These are phyloP conservation scores for Melastoma candidum DNA, from an alignment of 441 rosid species.

Conservation along the genomic window DNA sequence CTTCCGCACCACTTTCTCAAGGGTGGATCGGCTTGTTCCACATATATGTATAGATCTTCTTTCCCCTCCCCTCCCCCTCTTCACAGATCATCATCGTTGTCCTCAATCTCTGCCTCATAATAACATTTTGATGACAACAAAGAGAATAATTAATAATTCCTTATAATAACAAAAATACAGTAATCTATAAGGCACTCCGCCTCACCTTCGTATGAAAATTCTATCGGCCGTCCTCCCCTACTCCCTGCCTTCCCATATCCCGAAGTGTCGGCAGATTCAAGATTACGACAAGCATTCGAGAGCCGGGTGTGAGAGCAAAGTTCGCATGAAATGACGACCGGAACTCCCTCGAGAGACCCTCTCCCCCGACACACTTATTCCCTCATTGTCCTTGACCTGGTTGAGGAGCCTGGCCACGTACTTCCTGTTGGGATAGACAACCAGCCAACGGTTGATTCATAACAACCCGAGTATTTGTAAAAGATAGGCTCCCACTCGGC, in stretches of 20 bases:
- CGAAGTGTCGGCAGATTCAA: background rate
- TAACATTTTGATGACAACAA: too few relatives aligned
- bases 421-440: constrained; percentile 8
- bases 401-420: constrained; percentile 12
- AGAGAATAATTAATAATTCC: too few relatives aligned
- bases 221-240: background rate
- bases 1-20: too few relatives aligned
- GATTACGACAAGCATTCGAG: constrained; percentile 14
- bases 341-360: constrained; percentile 12
- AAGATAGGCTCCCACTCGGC: too few relatives aligned
- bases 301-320: constrained; percentile 10
- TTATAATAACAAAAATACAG: too few relatives aligned
- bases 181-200: constrained; percentile 4
- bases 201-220: constrained; percentile 4
- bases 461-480: too few relatives aligned
- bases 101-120: too few relatives aligned
- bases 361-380: constrained; percentile 11
- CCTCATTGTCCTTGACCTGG: constrained; percentile 6
- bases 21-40: too few relatives aligned
- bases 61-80: too few relatives aligned
- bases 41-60: too few relatives aligned
- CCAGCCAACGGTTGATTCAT: too few relatives aligned
- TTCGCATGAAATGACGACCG: background rate
- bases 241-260: background rate
- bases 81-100: too few relatives aligned